Evolutionary conservation across 805 yeast genomes (phyloP), one percentile per base, ranked within the genome.

Genomic region (Starmerella davenportii): DNA sequence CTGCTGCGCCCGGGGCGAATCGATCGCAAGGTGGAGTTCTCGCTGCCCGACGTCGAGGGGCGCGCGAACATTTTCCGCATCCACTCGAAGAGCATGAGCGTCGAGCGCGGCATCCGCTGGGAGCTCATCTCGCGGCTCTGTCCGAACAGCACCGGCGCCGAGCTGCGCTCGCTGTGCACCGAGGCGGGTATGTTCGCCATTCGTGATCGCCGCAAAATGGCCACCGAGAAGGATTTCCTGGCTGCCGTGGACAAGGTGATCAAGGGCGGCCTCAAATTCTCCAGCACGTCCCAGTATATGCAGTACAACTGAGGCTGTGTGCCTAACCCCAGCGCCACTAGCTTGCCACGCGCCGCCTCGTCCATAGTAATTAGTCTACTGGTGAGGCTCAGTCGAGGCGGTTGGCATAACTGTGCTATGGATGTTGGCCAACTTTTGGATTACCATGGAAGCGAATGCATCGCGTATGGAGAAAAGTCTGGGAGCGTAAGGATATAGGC

Each of bases 131-230:
- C 96, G 17, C 72, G 99, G 57, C 68, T 90, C 55, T 90, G 98
- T 65, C 98, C 98, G 44, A 90, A 92, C 58, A 79, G 94, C 16
- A 90, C 98, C 1, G 99, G 99, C 60, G 99, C 99, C 3, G 98
- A 90, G 64, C 68, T 90, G 52, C 76, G 98, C 57, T 87, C 96
- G 5, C 98, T 90, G 15, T 90, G 98, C 61, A 90, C 98, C 1
- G 99, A 90, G 61, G 98, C 98, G 3, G 99, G 99, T 53, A 90
- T 90, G 98, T 90, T 85, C 67, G 98, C 99, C 34, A 90, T 90
- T 40, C 74, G 99, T 53, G 95, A 96, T 16, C 75, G 99, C 62
- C 73, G 98, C 65, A 90, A 90, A 66, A 95, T 90, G 32, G 96
- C 98, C 29, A 78, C 93, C 21, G 99, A 90, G 59, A 90, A 90